phyloP scores from a whole-genome alignment of 2,329 filamentous ascomycete species.

The Colletotrichum sp. region DNA sequence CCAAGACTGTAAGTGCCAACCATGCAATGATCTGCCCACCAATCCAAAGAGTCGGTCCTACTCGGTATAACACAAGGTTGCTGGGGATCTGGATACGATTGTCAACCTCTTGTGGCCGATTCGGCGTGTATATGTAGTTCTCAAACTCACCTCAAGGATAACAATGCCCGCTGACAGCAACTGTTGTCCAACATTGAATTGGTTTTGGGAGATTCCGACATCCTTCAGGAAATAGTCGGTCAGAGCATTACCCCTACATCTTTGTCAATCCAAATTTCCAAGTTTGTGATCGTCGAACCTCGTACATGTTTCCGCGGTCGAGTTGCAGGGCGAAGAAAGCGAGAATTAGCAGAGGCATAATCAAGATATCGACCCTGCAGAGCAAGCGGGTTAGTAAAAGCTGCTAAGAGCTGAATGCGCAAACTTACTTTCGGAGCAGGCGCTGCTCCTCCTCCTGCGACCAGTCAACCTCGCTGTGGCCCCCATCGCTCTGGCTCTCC shows the following conservation, averaged over 20 bases:
- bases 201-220: slow-evolving; percentile 52
- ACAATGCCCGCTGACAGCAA: slow-evolving; percentile 55
- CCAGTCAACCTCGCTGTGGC: slow-evolving; percentile 23
- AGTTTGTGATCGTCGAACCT: neutral
- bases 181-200: slow-evolving; percentile 57
- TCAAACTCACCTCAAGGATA: slow-evolving; percentile 35
- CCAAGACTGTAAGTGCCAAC: slow-evolving; percentile 25
- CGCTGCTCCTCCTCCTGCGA: slow-evolving; percentile 30
- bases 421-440: slow-evolving; percentile 30
- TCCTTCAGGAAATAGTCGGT: slow-evolving; percentile 47
- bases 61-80: slow-evolving; percentile 50
- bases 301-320: slow-evolving; percentile 39
- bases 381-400: neutral
- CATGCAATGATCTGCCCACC: slow-evolving; percentile 48
- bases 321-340: slow-evolving; percentile 49
- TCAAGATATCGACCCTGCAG: slow-evolving; percentile 45
- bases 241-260: slow-evolving; percentile 16
- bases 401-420: neutral
- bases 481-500: slow-evolving; percentile 1
- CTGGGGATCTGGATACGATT: slow-evolving; percentile 41
- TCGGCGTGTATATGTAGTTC: neutral
- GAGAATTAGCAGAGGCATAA: slow-evolving; percentile 51
- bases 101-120: neutral
- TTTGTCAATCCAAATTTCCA: neutral
- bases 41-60: slow-evolving; percentile 53